Evolutionary conservation across 495 filamentous ascomycete genomes (phyloP), one percentile per base, ranked within the genome.

Genomic region (Aspergillus diversus): DNA sequence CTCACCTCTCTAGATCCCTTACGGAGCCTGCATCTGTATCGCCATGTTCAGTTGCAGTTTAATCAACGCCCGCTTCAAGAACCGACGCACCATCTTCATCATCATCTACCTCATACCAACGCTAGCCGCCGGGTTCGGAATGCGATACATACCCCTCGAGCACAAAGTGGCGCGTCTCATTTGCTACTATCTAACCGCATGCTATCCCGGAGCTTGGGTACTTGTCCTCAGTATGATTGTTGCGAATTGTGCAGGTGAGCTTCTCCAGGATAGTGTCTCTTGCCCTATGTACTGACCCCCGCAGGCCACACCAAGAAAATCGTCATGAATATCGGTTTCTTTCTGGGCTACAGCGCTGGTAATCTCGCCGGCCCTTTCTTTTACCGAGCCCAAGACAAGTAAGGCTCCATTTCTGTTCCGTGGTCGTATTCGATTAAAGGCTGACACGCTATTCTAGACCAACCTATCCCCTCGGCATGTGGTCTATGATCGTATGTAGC

Each of bases 271-370:
- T 1, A 0, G 12, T 16, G 12, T 43, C n/a, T 11, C 37, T 42
- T 17, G 2, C 39, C 4, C 5, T 11, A 12, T 13, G 39, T 4
- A 43, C 4, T 8, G 37, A 39, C 37, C 8, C 37, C 1, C 13
- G 13, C 33, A 75, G 81, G 85, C 2, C 84, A 88, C 53, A 87
- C 85, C 15, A 88, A 88, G 67, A 86, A 87, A 59, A 83, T 86
- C 13, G 80, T 84, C 57, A 81, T 83, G 5, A 86, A 86, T 51
- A 84, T 82, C 6, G 77, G 84, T 8, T 73, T 83, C 12, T 87
- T 86, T 70, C 65, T 81, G 0, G 80, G 77, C 1, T 81, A 81
- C 60, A 82, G 80, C 59, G 77, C 77, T 6, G 80, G 79, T 7
- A 83, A 84, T 47, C 81, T 85, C 32, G 77, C 80, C 1, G 84